Evolutionary conservation across 768 basidiomycete species (phyloP).

Genomic region (Asterophora parasitica): DNA sequence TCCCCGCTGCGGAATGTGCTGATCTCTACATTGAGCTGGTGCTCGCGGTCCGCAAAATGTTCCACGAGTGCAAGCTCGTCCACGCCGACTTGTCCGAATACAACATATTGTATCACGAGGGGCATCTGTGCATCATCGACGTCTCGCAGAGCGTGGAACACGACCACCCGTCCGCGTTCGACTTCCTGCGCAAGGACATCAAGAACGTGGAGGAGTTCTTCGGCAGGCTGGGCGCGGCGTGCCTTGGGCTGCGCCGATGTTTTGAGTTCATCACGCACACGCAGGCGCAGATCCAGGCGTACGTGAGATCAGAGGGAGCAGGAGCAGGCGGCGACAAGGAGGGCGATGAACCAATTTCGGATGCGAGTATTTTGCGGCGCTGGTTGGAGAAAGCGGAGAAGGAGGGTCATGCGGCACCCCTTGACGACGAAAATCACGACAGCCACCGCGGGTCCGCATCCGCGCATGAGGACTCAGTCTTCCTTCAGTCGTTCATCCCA

Average conservation of each 20-base stretch:
- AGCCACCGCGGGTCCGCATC: conserved; percentile 13
- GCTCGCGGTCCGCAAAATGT: conserved; percentile 77
- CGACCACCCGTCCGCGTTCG: conserved; percentile 94
- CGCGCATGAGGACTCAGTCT: conserved; percentile 82
- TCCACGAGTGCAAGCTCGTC: conserved; percentile 86
- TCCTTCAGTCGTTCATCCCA: conserved; percentile 89
- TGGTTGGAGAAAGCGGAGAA: conserved; percentile 42
- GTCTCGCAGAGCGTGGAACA: conserved; percentile 99
- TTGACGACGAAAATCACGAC: conserved; percentile 1
- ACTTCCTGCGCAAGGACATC: conserved; percentile 91
- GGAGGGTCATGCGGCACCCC: background rate
- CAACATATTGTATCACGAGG: conserved; percentile 86
- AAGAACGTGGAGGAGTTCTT: conserved; percentile 95
- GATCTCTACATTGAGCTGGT: conserved; percentile 76
- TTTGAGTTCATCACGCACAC: conserved; percentile 87
- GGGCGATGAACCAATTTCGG: conserved; percentile 18
- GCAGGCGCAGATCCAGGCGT: conserved; percentile 41
- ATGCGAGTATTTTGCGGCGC: conserved; percentile 26
- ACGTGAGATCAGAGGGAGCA: conserved; percentile 10
- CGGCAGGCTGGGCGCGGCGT: conserved; percentile 62
- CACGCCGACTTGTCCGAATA: conserved; percentile 99
- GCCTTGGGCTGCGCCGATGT: conserved; percentile 73
- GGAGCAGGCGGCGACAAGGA: conserved; percentile 13
- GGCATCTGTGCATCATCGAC: conserved; percentile 89
- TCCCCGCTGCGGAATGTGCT: conserved; percentile 43